These are phyloP conservation scores for Hyphopichia khmerensis DNA, from an alignment of 1,139 yeast genomes.

Conservation along the genomic window DNA sequence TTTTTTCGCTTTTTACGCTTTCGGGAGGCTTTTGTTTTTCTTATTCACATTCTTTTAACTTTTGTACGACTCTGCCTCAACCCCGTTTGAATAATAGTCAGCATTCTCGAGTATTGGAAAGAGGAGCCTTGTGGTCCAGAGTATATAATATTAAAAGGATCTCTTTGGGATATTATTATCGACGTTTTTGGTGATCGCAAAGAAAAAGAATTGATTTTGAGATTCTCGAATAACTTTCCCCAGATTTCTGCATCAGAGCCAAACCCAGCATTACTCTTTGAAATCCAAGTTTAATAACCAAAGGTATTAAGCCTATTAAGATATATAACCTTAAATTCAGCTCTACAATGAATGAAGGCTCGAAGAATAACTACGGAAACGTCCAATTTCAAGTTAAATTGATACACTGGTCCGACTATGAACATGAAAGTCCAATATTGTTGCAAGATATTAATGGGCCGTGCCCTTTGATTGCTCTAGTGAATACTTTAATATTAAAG, in stretches of 20 bases:
- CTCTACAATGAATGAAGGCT: background rate
- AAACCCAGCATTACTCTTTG: no score
- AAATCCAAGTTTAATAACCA: no score
- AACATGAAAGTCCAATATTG: slow-evolving; percentile 54
- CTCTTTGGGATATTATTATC: background rate
- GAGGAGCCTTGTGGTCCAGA: no score
- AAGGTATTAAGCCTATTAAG: no score
- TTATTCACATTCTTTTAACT: background rate
- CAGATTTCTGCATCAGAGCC: background rate
- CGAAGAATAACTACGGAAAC: no score
- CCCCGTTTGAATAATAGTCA: no score
- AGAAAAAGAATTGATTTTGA: no score
- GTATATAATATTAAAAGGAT: background rate
- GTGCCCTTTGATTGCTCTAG: slow-evolving; percentile 81
- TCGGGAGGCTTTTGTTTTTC: background rate
- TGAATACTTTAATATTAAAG: slow-evolving; percentile 62
- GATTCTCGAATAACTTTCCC: no score
- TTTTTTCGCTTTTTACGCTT: background rate
- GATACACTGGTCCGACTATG: slow-evolving; percentile 32
- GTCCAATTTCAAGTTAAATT: slow-evolving; percentile 19
- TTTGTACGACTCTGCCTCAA: background rate
- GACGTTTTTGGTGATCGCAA: background rate
- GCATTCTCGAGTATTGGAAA: no score
- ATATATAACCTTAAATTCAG: background rate
- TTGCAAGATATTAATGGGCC: slow-evolving; percentile 86